Base-by-base conservation (phyloP, 2,329 filamentous ascomycete genomes). In the Alternaria conjuncta region DNA sequence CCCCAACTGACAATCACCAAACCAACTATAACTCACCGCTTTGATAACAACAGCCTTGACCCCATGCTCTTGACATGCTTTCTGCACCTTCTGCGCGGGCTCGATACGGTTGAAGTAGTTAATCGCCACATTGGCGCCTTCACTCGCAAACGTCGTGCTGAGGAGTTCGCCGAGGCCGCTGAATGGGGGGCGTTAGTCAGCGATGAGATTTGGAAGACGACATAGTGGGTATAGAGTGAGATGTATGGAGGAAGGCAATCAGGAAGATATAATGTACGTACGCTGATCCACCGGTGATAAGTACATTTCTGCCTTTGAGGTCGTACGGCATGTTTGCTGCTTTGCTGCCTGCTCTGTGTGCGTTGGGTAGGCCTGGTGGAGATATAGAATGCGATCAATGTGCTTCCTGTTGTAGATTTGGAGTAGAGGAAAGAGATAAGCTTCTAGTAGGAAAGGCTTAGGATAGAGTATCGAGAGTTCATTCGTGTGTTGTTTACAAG, bases 111-210 rank as follows among this genome's bases (percentile, higher is more conserved):
- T 87, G 78, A 86, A 84, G 79, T 93, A 95, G 81, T 94, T 95
- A 75, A 96, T 86, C 9, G 88, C 87, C 10, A 95, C 82, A 61
- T 91, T 89, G 75, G 87, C 87, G 50, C 91, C 90, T 71, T 90
- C 84, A 21, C 84, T 81, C 9, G 91, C 91, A 71, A 94, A 92
- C 30, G 89, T 87, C 59, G 86, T 85, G 43, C 86, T 86, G 4
- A 92, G 85, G 4, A 89, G 83, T 46, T 90, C 92, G 36, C 92
- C 92, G 30, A 95, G 86, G 3, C 92, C 92, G 68, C 92, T 88
- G 7, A 13, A 5, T 12, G n/a, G 12, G 36, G 0, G 7, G 13
- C 2, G 12, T 32, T 32, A 32, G 30, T 32, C 0, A 32, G 12
- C 0, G 30, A 2, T 32, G 12, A 32, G 3, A 32, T 15, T 32